phyloP scores from a whole-genome alignment of 495 filamentous ascomycete species.

The Chaetomidium leptoderma region DNA sequence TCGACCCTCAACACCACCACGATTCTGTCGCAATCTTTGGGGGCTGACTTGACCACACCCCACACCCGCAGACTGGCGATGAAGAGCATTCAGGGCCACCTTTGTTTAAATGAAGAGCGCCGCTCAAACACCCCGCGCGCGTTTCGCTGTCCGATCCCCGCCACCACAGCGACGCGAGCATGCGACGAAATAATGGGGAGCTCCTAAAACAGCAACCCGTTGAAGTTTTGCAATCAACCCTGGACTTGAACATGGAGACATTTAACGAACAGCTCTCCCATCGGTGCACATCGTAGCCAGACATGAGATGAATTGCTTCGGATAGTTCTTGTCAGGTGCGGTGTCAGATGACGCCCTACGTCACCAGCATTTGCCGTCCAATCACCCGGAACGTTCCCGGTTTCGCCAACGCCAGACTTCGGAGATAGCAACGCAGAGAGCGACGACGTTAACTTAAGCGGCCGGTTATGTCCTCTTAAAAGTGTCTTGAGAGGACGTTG shows the following conservation, averaged over 20 bases:
- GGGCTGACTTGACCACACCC: no score
- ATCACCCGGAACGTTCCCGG: slow-evolving; percentile 1
- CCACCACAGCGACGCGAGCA: no score
- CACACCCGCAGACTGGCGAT: no score
- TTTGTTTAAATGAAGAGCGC: no score
- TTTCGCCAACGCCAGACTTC: not conserved
- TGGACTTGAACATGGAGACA: no score
- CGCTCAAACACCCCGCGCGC: no score
- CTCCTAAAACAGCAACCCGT: no score
- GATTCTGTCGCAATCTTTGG: not conserved
- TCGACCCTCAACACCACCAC: not conserved
- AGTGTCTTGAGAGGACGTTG: not conserved
- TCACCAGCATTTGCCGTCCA: slow-evolving; percentile 7
- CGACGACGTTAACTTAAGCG: not conserved
- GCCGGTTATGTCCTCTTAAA: not conserved
- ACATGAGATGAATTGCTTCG: not conserved
- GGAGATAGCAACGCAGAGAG: not conserved
- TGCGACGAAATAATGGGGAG: no score
- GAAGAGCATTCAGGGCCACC: no score
- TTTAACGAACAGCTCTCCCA: not conserved
- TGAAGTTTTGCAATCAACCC: no score
- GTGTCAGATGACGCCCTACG: slow-evolving; percentile 22
- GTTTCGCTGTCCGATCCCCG: no score
- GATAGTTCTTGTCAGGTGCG: slow-evolving; percentile 3
- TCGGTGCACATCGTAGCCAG: not conserved